Percentiles rank a stretch among this genome's conserved stretches.
Evolutionary conservation across 2,329 filamentous ascomycete species (phyloP).

Genomic region (Paraphaeosphaeria minitans): DNA sequence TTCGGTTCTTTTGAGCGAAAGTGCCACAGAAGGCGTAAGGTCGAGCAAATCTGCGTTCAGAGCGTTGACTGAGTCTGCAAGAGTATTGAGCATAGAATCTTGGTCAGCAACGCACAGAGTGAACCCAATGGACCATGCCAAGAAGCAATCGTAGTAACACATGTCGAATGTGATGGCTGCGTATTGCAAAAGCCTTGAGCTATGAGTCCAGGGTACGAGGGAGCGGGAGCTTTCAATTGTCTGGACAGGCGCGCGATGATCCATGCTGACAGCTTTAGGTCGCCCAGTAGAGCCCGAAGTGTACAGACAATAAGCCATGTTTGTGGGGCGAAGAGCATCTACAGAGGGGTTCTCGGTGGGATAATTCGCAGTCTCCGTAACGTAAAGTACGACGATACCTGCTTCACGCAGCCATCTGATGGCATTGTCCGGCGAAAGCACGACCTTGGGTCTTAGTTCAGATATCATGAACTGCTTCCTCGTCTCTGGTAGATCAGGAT

Average conservation of each 20-base stretch:
- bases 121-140: constrained; percentile 53
- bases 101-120: constrained; percentile 50
- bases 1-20: constrained; percentile 36
- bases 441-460: constrained; percentile 38
- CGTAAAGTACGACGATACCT: constrained; percentile 21
- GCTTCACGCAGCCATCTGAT: constrained; percentile 17
- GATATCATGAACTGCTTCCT: constrained; percentile 43
- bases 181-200: constrained; percentile 50
- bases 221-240: constrained; percentile 48
- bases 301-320: constrained; percentile 51
- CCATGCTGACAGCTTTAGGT: constrained; percentile 52
- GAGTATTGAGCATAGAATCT: constrained; percentile 45
- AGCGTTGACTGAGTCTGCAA: constrained; percentile 41
- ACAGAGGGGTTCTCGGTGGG: constrained; percentile 32
- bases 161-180: constrained; percentile 53
- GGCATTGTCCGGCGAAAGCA: constrained; percentile 26
- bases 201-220: constrained; percentile 47
- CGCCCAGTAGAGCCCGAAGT: constrained; percentile 52
- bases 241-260: constrained; percentile 49
- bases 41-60: constrained; percentile 48
- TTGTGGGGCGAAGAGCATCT: constrained; percentile 27
- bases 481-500: constrained; percentile 42
- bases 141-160: constrained; percentile 55
- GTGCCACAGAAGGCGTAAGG: constrained; percentile 51
- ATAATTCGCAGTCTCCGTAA: constrained; percentile 16